phyloP scores from a whole-genome alignment of 148 eudicot genomes.

The Pharnaceum exiguum region DNA sequence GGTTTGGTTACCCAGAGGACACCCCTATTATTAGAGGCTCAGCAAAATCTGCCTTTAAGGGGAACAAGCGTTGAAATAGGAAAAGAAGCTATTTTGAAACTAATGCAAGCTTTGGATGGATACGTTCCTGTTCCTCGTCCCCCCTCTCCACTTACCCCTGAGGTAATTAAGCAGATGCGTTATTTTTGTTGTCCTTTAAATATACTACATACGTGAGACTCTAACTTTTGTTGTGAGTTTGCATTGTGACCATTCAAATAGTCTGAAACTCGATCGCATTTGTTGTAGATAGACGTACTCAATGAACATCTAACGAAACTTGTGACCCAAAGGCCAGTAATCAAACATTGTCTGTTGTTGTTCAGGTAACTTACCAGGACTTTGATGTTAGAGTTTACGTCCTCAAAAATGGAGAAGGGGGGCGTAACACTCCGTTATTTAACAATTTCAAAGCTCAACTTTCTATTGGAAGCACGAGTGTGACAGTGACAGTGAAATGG shows the following conservation, averaged over 20 bases:
- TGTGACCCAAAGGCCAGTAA: background rate
- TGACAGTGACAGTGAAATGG: conserved; percentile 81
- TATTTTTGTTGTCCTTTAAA: too few species aligned
- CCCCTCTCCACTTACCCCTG: conserved; percentile 72
- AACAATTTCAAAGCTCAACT: conserved; percentile 88
- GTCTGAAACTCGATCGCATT: too few species aligned
- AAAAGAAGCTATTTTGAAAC: conserved; percentile 75
- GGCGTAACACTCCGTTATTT: conserved; percentile 86
- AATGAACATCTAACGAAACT: too few species aligned
- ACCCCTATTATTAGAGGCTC: conserved; percentile 89
- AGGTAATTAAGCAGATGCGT: too few species aligned
- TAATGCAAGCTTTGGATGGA: conserved; percentile 94
- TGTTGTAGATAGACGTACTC: too few species aligned
- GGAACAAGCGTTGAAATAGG: conserved; percentile 93
- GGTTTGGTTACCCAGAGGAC: conserved; percentile 94
- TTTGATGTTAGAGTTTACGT: conserved; percentile 94
- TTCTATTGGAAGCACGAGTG: conserved; percentile 90
- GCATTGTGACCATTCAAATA: too few species aligned
- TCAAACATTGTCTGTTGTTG: background rate
- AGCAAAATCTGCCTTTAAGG: conserved; percentile 83
- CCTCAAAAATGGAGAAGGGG: conserved; percentile 95
- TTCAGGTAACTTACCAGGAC: conserved; percentile 75
- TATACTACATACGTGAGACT: too few species aligned
- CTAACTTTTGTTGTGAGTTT: too few species aligned
- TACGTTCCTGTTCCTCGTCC: conserved; percentile 97